Evolutionary conservation across 805 yeast genomes (phyloP).

Genomic region (Candida morakotiae): DNA sequence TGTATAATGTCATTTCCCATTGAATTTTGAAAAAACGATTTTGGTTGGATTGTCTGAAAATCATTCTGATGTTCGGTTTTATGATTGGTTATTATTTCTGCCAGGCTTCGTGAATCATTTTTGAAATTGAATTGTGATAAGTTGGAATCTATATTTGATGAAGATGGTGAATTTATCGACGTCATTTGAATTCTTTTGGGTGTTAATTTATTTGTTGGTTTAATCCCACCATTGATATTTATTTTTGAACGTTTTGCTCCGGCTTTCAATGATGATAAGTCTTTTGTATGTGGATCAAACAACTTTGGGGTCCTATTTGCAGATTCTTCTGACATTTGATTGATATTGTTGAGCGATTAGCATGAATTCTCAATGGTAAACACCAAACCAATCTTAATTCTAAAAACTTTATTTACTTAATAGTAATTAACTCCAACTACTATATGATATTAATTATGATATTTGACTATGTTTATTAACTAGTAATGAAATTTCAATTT

Average conservation of each 20-base stretch:
- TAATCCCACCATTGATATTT: slow-evolving; percentile 4
- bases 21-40: neutral
- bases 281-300: slow-evolving; percentile 5
- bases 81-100: neutral
- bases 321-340: slow-evolving; percentile 2
- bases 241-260: neutral
- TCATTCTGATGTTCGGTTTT: too few relatives aligned
- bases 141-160: neutral
- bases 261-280: slow-evolving; percentile 3
- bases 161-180: neutral
- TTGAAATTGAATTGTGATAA: neutral
- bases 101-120: neutral
- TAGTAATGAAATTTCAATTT: too few relatives aligned
- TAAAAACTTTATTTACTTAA: too few relatives aligned
- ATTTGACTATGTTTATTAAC: too few relatives aligned
- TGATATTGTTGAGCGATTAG: too few relatives aligned
- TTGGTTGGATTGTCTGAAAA: too few relatives aligned
- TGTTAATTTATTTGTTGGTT: slow-evolving; percentile 7
- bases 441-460: too few relatives aligned
- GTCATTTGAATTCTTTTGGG: slow-evolving; percentile 4
- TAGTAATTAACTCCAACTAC: too few relatives aligned
- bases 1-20: neutral
- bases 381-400: too few relatives aligned
- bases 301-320: neutral
- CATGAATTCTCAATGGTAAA: too few relatives aligned